phyloP scores from a whole-genome alignment of 129 eudicot species.

The Artemisia annua region DNA sequence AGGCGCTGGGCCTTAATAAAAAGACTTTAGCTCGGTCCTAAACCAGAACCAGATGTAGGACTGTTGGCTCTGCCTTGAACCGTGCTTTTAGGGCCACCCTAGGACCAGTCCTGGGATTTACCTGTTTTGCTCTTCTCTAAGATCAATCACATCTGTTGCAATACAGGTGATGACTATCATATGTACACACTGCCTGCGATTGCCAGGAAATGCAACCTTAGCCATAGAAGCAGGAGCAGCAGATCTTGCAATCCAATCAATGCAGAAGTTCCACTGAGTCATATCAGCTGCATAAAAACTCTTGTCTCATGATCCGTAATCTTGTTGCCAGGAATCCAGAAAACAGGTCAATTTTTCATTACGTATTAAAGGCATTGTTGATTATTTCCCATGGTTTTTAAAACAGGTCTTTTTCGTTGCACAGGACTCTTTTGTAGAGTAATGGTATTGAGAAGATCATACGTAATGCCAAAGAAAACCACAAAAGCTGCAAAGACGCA shows the following conservation, averaged over 20 bases:
- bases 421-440: slow-evolving; percentile 66
- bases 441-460: slow-evolving; percentile 80
- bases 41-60: no score
- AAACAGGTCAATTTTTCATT: slow-evolving; percentile 52
- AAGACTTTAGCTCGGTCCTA: no score
- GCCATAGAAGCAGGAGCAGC: slow-evolving; percentile 98
- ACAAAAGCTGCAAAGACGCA: slow-evolving; percentile 73
- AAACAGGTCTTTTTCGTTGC: not conserved
- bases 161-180: slow-evolving; percentile 81
- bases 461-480: slow-evolving; percentile 69
- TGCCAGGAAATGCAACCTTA: slow-evolving; percentile 74
- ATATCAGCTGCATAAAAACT: slow-evolving; percentile 65
- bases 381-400: not conserved
- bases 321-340: slow-evolving; percentile 86
- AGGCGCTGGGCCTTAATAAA: no score
- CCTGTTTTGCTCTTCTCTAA: not conserved
- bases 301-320: slow-evolving; percentile 94
- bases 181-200: slow-evolving; percentile 68
- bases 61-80: not conserved
- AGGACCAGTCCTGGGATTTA: no score
- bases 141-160: not conserved
- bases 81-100: not conserved
- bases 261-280: slow-evolving; percentile 79
- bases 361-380: not conserved
- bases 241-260: slow-evolving; percentile 79